Conservation (phyloP, 164 flowering plant genomes). For the Aristolochia contorta region DNA sequence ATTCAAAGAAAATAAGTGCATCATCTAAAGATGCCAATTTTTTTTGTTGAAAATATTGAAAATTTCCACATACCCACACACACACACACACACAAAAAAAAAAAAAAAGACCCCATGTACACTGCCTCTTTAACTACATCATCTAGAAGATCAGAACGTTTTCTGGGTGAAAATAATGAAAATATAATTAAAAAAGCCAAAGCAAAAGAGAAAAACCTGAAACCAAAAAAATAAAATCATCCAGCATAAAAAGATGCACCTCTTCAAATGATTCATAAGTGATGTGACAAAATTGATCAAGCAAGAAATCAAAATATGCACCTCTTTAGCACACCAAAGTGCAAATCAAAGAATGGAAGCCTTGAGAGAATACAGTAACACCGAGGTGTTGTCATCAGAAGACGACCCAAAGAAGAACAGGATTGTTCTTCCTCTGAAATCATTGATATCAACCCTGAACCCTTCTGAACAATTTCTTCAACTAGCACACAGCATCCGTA, state of each 20-base stretch:
- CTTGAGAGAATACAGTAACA: constrained; percentile 97
- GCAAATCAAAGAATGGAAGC: constrained; percentile 91
- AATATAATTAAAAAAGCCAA: no score
- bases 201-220: no score
- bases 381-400: constrained; percentile 72
- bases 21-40: no score
- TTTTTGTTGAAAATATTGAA: no score
- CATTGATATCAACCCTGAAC: constrained; percentile 79
- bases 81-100: no score
- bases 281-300: not conserved
- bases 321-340: constrained; percentile 91
- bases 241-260: not conserved
- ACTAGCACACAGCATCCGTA: constrained; percentile 95
- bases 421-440: constrained; percentile 44
- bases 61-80: no score
- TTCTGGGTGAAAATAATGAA: no score
- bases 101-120: no score
- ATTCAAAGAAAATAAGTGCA: no score
- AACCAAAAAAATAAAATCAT: no score
- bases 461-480: constrained; percentile 80
- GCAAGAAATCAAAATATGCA: constrained; percentile 9
- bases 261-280: not conserved
- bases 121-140: no score
- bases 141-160: no score
- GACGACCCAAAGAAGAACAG: constrained; percentile 45